A percentile compares a stretch with the other conserved stretches of the same genome.
Evolutionary conservation across 2,329 filamentous ascomycete species (phyloP).

Genomic region (Zymoseptoria tritici): DNA sequence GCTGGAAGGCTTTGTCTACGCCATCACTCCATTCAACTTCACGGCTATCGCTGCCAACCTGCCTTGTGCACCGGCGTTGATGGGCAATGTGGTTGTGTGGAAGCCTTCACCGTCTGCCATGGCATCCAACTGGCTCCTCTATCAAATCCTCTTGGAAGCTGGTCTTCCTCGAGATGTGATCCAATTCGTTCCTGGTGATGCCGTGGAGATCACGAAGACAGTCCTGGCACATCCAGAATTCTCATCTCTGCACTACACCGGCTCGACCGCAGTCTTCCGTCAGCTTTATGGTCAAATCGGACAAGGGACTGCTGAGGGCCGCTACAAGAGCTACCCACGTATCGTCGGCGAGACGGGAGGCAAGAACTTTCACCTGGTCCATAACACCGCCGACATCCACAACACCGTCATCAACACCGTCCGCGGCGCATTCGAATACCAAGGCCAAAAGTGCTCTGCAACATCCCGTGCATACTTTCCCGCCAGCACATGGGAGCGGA

Average conservation of each 20-base stretch:
- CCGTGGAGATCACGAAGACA: conserved; percentile 71
- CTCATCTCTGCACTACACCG: conserved; percentile 89
- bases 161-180: conserved; percentile 84
- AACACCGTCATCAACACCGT: conserved; percentile 78
- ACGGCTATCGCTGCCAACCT: conserved; percentile 88
- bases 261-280: conserved; percentile 85
- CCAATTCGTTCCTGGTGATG: conserved; percentile 86
- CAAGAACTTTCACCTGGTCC: conserved; percentile 87
- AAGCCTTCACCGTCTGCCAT: conserved; percentile 86
- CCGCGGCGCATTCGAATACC: conserved; percentile 82
- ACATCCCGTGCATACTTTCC: conserved; percentile 75
- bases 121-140: conserved; percentile 83
- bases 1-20: conserved; percentile 90
- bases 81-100: conserved; percentile 93
- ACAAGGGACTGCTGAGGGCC: conserved; percentile 68
- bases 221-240: conserved; percentile 73
- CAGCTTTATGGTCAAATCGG: conserved; percentile 82
- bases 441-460: conserved; percentile 86
- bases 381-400: conserved; percentile 66
- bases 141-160: conserved; percentile 84
- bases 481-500: conserved; percentile 64
- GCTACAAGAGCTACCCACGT: conserved; percentile 77
- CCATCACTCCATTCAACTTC: conserved; percentile 91
- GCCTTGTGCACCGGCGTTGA: conserved; percentile 68
- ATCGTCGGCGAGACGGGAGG: conserved; percentile 87